Evolutionary conservation across 352 stramenopile genomes (phyloP).

Genomic region (Peronospora destructor): DNA sequence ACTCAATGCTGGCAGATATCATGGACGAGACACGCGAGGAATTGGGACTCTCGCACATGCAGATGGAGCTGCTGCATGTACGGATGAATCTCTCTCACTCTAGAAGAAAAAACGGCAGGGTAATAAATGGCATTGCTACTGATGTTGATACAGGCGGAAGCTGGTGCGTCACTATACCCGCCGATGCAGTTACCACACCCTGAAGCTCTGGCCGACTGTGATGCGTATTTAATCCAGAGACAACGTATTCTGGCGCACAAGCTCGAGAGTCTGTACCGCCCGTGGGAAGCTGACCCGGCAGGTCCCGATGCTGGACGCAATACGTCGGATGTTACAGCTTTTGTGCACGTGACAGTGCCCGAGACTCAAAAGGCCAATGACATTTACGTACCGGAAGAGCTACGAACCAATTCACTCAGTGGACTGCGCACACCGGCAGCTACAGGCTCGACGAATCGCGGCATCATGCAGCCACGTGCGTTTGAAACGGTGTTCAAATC

Average conservation of each 20-base stretch:
- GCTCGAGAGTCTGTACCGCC: slow-evolving; percentile 60
- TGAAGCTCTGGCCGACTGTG: slow-evolving; percentile 42
- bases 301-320: slow-evolving; percentile 21
- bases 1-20: slow-evolving; percentile 57
- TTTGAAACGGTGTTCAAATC: slow-evolving; percentile 70
- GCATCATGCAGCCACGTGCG: slow-evolving; percentile 59
- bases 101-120: not conserved
- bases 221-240: slow-evolving; percentile 63
- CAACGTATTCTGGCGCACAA: slow-evolving; percentile 64
- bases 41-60: slow-evolving; percentile 51
- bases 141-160: slow-evolving; percentile 32
- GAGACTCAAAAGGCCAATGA: slow-evolving; percentile 49
- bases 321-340: slow-evolving; percentile 29
- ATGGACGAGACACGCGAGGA: slow-evolving; percentile 71
- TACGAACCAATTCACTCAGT: slow-evolving; percentile 50
- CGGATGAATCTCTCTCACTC: slow-evolving; percentile 1
- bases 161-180: slow-evolving; percentile 43
- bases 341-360: slow-evolving; percentile 60
- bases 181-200: slow-evolving; percentile 57
- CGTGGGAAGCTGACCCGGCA: slow-evolving; percentile 39
- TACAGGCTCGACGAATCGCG: slow-evolving; percentile 13
- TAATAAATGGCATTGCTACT: slow-evolving; percentile 2
- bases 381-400: slow-evolving; percentile 56
- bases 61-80: slow-evolving; percentile 68
- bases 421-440: slow-evolving; percentile 24